Evolutionary conservation across 345 rosid genomes (phyloP), one percentile per base, ranked within the genome.

Genomic region (Cardamine chenopodiifolia): DNA sequence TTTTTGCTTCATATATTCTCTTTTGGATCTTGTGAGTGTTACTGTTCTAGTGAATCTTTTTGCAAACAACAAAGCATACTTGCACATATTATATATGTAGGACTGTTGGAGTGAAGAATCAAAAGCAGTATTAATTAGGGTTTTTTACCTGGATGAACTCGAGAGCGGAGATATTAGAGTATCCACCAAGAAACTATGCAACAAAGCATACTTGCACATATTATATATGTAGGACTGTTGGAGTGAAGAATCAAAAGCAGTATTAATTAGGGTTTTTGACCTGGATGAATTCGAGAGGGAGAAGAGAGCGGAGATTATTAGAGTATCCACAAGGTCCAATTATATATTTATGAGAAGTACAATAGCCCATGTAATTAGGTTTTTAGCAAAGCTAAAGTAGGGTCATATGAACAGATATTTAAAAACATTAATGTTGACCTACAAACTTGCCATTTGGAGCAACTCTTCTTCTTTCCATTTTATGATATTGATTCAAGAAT

Each of bases 271-370:
- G 67, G 45, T 54, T 78, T 74, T 18, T 53, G 68, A 88, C 95
- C 93, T 85, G 84, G 81, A 87, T 78, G 68, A 80, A 85, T 67
- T 90, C 86, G 20, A 84, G 82, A 66, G 98, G 95, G 71, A 90
- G 90, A 70, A 88, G 80, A 73, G 86, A 78, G 65, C 91, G 82
- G 42, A n/a, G n/a, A n/a, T n/a, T n/a, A n/a, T n/a, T n/a, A n/a
- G n/a, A n/a, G n/a, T n/a, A n/a, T n/a, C n/a, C n/a, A n/a, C n/a
- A n/a, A n/a, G n/a, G n/a, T n/a, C n/a, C n/a, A n/a, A n/a, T n/a
- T n/a, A n/a, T n/a, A n/a, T n/a, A n/a, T n/a, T n/a, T n/a, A n/a
- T n/a, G n/a, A n/a, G n/a, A n/a, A n/a, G n/a, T n/a, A n/a, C n/a
- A n/a, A n/a, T n/a, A n/a, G n/a, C n/a, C n/a, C n/a, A n/a, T n/a